Evolutionary conservation across 495 filamentous ascomycete species (phyloP).

Genomic region (Glarea lozoyensis): DNA sequence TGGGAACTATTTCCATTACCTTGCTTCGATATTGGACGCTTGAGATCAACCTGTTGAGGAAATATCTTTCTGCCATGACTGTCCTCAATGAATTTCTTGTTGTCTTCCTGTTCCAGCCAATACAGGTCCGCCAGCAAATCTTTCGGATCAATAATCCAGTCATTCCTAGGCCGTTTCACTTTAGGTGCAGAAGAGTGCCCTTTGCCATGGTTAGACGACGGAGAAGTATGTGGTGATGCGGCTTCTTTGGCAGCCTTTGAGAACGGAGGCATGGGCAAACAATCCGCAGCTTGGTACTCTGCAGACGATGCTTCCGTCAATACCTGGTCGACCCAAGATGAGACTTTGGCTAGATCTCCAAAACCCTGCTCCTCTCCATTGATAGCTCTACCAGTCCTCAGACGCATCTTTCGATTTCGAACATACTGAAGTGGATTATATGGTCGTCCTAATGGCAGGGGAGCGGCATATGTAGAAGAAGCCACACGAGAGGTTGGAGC

Average conservation of each 20-base stretch:
- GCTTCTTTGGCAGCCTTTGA: conserved; percentile 11
- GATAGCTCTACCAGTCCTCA: conserved; percentile 59
- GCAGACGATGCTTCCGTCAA: conserved; percentile 37
- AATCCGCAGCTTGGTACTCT: conserved; percentile 15
- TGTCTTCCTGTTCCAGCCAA: conserved; percentile 71
- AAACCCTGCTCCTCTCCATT: conserved; percentile 69
- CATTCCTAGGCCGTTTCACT: conserved; percentile 56
- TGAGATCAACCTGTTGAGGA: conserved; percentile 23
- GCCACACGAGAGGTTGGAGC: not conserved
- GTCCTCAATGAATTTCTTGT: conserved; percentile 70
- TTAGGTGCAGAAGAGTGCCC: conserved; percentile 6
- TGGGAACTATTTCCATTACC: conserved; percentile 10
- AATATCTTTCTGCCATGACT: conserved; percentile 63
- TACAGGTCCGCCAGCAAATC: conserved; percentile 78
- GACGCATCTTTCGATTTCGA: conserved; percentile 72
- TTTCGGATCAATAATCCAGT: conserved; percentile 69
- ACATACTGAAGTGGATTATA: conserved; percentile 89
- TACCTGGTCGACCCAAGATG: conserved; percentile 65
- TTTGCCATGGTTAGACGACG: conserved; percentile 11
- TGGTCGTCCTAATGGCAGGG: conserved; percentile 38
- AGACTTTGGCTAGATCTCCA: conserved; percentile 58
- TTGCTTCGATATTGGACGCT: conserved; percentile 11
- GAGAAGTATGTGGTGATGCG: conserved; percentile 13
- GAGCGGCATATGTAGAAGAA: not conserved
- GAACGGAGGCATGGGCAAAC: conserved; percentile 16